Evolutionary conservation across 2,329 filamentous ascomycete genomes (phyloP), one percentile per base, ranked within the genome.

Genomic region (Botrytis deweyae): DNA sequence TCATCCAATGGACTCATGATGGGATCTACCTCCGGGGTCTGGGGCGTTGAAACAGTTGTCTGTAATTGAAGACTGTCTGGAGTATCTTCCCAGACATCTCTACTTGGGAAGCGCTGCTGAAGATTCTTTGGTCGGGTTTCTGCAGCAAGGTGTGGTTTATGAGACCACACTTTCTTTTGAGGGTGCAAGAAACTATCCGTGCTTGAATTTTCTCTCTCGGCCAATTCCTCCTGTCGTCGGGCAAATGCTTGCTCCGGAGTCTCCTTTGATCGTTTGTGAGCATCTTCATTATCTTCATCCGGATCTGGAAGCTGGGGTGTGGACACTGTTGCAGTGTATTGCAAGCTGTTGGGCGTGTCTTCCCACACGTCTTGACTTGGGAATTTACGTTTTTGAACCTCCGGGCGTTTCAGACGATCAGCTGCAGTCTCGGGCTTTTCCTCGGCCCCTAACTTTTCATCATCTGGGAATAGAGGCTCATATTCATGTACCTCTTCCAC

Each of bases 311-410:
- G 80, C 79, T 94, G 92, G 1, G 94, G 94, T 0, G 93, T 96
- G 4, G 92, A 93, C 12, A 98, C 95, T 74, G 93, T 94, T 4
- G 95, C 91, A 49, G 89, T 91, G 80, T 88, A 90, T 79, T 96
- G 90, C 70, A 93, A 86, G 83, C 94, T 97, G 80, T 91, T 92
- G 6, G 97, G 96, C 0, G 94, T 92, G 82, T 99, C 97, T 84
- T 99, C 96, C 96, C 96, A 99, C 59, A 98, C 89, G 81, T 99
- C 96, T 81, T 95, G 92, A 82, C 95, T 98, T 1, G 96, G 96
- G 83, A 99, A 99, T 75, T 92, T 91, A 76, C 89, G 88, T 75
- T 87, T 84, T 76, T 89, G 86, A 72, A 85, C 75, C 58, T 87
- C 85, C 8, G 86, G 84, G 55, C 85, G 84, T 81, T 89, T 90